Conservation (phyloP, 192 early-diverging fungal species). For the Gaertneriomyces semiglobifer region DNA sequence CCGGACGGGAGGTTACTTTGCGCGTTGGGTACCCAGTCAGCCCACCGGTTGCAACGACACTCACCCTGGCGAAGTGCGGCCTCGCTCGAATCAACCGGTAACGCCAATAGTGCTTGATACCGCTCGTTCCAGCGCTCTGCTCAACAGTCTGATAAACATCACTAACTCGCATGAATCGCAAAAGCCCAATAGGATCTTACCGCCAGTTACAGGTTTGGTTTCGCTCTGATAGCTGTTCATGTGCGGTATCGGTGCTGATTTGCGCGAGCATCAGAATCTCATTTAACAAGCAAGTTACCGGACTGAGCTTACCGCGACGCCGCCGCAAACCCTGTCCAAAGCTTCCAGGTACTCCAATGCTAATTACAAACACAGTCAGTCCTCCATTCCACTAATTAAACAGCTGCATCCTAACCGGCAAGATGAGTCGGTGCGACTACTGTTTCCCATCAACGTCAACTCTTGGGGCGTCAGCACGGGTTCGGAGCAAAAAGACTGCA, state of each 20-base stretch:
- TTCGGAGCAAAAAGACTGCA: slow-evolving; percentile 51
- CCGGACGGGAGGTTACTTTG: background rate
- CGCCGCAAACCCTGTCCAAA: background rate
- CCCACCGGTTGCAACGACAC: background rate
- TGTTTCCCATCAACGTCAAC: slow-evolving; percentile 42
- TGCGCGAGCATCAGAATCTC: too few relatives aligned
- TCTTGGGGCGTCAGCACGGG: slow-evolving; percentile 51
- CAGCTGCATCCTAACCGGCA: too few relatives aligned
- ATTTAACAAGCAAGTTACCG: too few relatives aligned
- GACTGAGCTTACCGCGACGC: background rate
- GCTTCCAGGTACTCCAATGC: too few relatives aligned
- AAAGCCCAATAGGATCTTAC: too few relatives aligned
- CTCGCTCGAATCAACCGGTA: slow-evolving; percentile 29
- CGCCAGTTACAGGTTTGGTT: too few relatives aligned
- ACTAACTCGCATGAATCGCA: too few relatives aligned
- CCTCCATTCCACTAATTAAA: too few relatives aligned
- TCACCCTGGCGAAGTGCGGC: slow-evolving; percentile 43
- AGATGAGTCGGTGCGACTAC: background rate
- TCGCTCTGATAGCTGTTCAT: too few relatives aligned
- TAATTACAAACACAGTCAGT: too few relatives aligned
- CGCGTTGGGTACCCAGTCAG: background rate
- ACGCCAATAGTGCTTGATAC: slow-evolving; percentile 36
- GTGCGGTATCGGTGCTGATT: too few relatives aligned
- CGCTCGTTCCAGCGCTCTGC: slow-evolving; percentile 44
- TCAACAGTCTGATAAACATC: background rate